Base-by-base conservation (phyloP, 192 early-diverging fungal genomes). In the Coemansia guatemalensis region DNA sequence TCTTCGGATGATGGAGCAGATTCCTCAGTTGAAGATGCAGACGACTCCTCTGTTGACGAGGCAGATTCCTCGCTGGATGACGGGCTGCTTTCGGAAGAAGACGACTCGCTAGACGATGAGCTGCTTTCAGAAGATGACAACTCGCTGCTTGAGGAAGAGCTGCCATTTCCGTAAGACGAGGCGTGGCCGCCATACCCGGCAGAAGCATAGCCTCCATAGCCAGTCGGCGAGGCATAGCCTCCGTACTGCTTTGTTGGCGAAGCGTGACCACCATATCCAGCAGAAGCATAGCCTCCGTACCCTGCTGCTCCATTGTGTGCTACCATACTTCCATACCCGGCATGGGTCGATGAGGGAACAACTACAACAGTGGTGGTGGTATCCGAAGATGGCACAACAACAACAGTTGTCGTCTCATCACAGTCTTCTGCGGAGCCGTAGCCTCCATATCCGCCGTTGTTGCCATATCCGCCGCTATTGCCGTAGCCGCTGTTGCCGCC, bases 291-390 rank as follows among this genome's bases (percentile, higher is more conserved):
- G 30, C 8, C 8, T 5, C 30, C 30, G 8, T 32, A 8, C 8
- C 30, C 30, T 5, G 30, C 30, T 32, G 4, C 30, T 32, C 30
- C 30, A 32, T 32, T 32, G 30, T 32, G 30, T 5, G 30, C 30
- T 32, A 3, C 30, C 30, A 32, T 32, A 32, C 30, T 32, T 32
- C 30, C 30, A 32, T 32, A 32, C 4, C 30, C 29, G 8, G 30
- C 30, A 32, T 32, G 30, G 8, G 30, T 32, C 30, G 30, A 59
- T 4, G 68, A 60, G 12, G 68, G 68, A n/a, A 64, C 56, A 7
- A 71, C 50, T 47, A 71, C 68, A 35, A 71, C 68, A 26, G 62
- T 71, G 8, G n/a, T n/a, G n/a, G n/a, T n/a, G n/a, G n/a, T n/a
- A n/a, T n/a, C n/a, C n/a, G n/a, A n/a, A n/a, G n/a, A n/a, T n/a